Percentiles rank a stretch among this genome's conserved stretches.
phyloP scores from a whole-genome alignment of 371 early-diverging fungal species.

The Mucor piriformis region DNA sequence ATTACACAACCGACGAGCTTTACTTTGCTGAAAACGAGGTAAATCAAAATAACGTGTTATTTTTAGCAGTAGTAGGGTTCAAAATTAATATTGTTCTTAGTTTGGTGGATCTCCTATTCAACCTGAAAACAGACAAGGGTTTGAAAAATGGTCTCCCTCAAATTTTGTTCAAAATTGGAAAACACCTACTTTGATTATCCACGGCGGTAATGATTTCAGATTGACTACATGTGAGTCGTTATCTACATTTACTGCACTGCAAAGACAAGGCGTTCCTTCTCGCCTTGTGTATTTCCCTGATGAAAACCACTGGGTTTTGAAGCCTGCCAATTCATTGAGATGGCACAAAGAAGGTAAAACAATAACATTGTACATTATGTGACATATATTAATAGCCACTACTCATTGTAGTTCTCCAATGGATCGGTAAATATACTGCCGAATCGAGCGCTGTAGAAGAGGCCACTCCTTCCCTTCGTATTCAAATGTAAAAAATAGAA shows the following conservation, averaged over 20 bases:
- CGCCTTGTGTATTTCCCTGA: slow-evolving; percentile 81
- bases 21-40: slow-evolving; percentile 81
- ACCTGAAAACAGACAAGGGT: slow-evolving; percentile 54
- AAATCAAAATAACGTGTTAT: not conserved
- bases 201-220: slow-evolving; percentile 73
- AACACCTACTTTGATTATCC: slow-evolving; percentile 82
- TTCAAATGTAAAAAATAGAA: not conserved
- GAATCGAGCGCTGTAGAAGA: slow-evolving; percentile 7
- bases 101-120: slow-evolving; percentile 73
- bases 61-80: too few species aligned
- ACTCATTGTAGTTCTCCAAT: slow-evolving; percentile 40
- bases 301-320: slow-evolving; percentile 80
- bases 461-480: not conserved
- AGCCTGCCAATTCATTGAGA: slow-evolving; percentile 75
- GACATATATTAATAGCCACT: not conserved
- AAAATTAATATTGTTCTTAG: slow-evolving; percentile 22
- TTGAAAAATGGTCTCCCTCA: slow-evolving; percentile 75
- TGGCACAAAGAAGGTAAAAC: slow-evolving; percentile 72
- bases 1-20: slow-evolving; percentile 78
- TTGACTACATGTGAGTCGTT: slow-evolving; percentile 73
- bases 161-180: slow-evolving; percentile 76
- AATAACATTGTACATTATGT: not conserved
- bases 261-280: slow-evolving; percentile 73
- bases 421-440: slow-evolving; percentile 63
- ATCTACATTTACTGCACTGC: slow-evolving; percentile 79